Conservation (phyloP, 768 basidiomycete genomes). For the Imleria badia region DNA sequence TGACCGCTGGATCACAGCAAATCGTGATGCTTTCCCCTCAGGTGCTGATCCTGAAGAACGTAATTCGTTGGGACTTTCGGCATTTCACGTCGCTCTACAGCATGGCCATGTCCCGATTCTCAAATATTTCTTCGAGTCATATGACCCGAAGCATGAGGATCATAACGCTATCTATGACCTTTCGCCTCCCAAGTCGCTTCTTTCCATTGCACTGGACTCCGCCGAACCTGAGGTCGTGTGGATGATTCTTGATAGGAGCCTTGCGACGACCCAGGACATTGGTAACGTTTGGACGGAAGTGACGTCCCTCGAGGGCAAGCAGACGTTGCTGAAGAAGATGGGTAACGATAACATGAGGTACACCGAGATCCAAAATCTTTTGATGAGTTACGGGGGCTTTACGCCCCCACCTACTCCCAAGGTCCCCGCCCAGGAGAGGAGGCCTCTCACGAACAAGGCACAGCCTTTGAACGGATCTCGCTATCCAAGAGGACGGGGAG, state of each 20-base stretch:
- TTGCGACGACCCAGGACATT: slow-evolving; percentile 51
- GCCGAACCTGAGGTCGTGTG: slow-evolving; percentile 63
- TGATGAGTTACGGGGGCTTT: slow-evolving; percentile 52
- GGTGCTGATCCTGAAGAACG: slow-evolving; percentile 75
- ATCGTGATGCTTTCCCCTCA: slow-evolving; percentile 31
- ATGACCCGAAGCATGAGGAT: slow-evolving; percentile 56
- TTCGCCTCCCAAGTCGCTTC: slow-evolving; percentile 41
- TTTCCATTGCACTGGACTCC: slow-evolving; percentile 60
- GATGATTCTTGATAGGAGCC: slow-evolving; percentile 58
- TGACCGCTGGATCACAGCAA: slow-evolving; percentile 19
- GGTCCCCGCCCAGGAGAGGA: slow-evolving; percentile 7
- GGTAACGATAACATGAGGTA: slow-evolving; percentile 36
- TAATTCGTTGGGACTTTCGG: slow-evolving; percentile 54
- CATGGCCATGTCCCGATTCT: slow-evolving; percentile 52
- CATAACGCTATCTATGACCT: slow-evolving; percentile 46
- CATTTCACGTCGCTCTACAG: slow-evolving; percentile 65
- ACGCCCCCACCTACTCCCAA: slow-evolving; percentile 43
- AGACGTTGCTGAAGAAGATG: slow-evolving; percentile 22
- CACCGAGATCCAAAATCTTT: slow-evolving; percentile 51
- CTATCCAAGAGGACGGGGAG: slow-evolving; percentile 10
- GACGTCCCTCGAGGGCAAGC: slow-evolving; percentile 37
- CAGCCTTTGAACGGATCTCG: slow-evolving; percentile 12
- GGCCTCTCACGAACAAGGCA: slow-evolving; percentile 13
- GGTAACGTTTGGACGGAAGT: slow-evolving; percentile 50
- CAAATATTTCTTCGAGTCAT: slow-evolving; percentile 59